Base-by-base conservation (phyloP, 2,329 filamentous ascomycete genomes). In the Lasiodiplodia sp. region DNA sequence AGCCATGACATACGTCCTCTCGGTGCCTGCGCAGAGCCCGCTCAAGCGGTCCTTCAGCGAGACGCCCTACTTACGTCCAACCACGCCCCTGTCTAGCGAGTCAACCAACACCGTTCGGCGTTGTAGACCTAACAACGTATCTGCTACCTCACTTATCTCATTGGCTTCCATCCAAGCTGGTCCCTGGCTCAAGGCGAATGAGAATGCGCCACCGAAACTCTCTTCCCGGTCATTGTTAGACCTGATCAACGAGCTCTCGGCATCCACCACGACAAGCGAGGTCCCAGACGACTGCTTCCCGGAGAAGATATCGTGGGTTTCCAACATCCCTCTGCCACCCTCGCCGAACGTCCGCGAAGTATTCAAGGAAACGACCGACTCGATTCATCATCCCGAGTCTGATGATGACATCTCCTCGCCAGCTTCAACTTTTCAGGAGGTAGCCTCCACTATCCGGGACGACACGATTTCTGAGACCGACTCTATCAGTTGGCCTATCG, bases 21-120 rank as follows among this genome's bases (percentile, higher is more conserved):
- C 79, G 52, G 74, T 81, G 62, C 77, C 75, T 40, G 75, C 78
- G 18, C 76, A 77, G 56, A 80, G 77, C 69, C 78, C 79, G 11
- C 74, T 81, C 71, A 80, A 81, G 72, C 78, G 78, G 66, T 79
- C 79, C 67, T 81, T 82, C 73, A 80, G 78, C 72, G 79, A 81
- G 71, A 78, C 76, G 65, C 77, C 77, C 49, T 79, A 77, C 72
- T 72, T 79, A 56, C 74, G 73, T 52, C 73, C 78, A 58, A 75
- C 73, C 70, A 78, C 79, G 18, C 74, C 79, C 38, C 67, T 77
- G 14, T 68, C 67, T 25, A 49, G 31, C 55, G 58, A 65, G 11
- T 68, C 67, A 21, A 28, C 56, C 60, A 68, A 68, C 31, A 68
- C 67, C 34, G 60, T 68, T 25, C 67, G 60, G 25, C 67, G 67